These are phyloP conservation scores for Alternaria metachromatica DNA, from an alignment of 2,329 filamentous ascomycete genomes.

Conservation along the genomic window DNA sequence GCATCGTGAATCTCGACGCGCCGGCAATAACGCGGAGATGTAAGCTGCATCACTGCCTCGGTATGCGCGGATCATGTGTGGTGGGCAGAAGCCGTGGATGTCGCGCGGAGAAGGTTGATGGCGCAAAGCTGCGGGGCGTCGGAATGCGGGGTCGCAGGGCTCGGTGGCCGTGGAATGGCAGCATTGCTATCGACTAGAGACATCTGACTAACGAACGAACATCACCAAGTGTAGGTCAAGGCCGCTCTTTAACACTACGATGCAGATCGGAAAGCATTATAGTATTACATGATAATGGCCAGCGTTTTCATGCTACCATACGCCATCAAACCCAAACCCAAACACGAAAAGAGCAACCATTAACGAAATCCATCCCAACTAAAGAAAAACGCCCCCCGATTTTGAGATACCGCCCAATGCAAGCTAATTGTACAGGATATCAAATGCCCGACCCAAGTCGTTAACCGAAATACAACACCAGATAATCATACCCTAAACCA, in stretches of 20 bases:
- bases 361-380: not conserved
- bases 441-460: constrained; percentile 33
- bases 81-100: not conserved
- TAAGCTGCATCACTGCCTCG: constrained; percentile 16
- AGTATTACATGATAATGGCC: not conserved
- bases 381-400: not conserved
- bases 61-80: constrained; percentile 7
- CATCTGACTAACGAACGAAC: not conserved
- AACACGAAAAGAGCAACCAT: not conserved
- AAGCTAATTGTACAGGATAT: constrained; percentile 48
- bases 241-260: not conserved
- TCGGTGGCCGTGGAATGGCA: constrained; percentile 8
- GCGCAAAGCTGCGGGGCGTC: constrained; percentile 18
- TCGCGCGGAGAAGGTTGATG: constrained; percentile 7
- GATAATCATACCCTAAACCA: constrained; percentile 23
- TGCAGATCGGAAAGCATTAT: not conserved
- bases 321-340: not conserved
- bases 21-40: constrained; percentile 17
- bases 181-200: not conserved
- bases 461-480: constrained; percentile 23
- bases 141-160: constrained; percentile 15
- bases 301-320: not conserved
- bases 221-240: not conserved
- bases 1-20: constrained; percentile 1
- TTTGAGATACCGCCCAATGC: constrained; percentile 1